These are phyloP conservation scores for Botryotinia globosa DNA, from an alignment of 2,329 filamentous ascomycete genomes.

Conservation along the genomic window DNA sequence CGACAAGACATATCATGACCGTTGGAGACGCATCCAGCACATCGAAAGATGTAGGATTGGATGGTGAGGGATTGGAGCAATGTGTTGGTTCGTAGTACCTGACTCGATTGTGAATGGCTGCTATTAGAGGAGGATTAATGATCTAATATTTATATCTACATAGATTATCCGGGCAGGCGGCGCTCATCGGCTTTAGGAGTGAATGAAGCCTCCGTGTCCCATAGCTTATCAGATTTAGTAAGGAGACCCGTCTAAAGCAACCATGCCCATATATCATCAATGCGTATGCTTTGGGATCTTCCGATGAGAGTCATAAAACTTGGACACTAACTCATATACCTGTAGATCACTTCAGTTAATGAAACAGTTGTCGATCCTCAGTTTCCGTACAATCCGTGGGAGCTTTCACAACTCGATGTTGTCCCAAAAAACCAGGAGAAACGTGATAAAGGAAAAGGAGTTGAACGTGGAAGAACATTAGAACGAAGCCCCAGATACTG, in stretches of 20 bases:
- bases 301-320: neutral
- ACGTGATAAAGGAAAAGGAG: constrained; percentile 24
- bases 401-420: neutral
- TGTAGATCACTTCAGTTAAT: neutral
- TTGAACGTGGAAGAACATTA: constrained; percentile 30
- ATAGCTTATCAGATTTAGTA: neutral
- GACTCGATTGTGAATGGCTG: neutral
- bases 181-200: neutral
- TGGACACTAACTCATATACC: neutral
- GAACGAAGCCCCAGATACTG: constrained; percentile 26
- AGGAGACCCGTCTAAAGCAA: neutral
- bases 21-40: constrained; percentile 28
- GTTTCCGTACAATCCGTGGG: constrained; percentile 3
- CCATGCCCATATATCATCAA: neutral
- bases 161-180: neutral
- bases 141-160: neutral
- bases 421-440: neutral
- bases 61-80: neutral
- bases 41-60: constrained; percentile 8
- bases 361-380: neutral
- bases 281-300: neutral
- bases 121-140: no score
- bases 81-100: neutral
- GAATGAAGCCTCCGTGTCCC: neutral
- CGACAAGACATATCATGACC: constrained; percentile 34